Evolutionary conservation across 306 rosid genomes (phyloP), one percentile per base, ranked within the genome.

Genomic region (Quercus gilva): DNA sequence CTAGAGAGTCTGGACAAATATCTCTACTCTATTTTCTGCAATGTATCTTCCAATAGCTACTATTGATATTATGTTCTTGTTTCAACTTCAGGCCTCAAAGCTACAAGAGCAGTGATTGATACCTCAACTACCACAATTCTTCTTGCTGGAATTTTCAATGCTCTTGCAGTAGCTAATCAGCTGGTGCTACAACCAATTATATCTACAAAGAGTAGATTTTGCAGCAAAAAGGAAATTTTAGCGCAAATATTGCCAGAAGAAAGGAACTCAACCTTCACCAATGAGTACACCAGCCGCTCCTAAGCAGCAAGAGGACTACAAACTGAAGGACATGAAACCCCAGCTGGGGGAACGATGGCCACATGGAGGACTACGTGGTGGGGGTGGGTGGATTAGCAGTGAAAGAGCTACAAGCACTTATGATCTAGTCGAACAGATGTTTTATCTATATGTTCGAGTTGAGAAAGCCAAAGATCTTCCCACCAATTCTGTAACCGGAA

Each of bases 311-410:
- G 96, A 89, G 25, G 96, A 93, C 31, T 93, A 91, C 89, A 87
- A 88, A 73, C 19, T 91, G 76, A 93, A 91, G 83, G 92, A 93
- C 83, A 93, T 92, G 18, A 91, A 93, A 28, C 97, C 96, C 8
- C 84, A 78, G 76, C 94, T 93, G 0, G 97, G 96, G 53, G 97
- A 93, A 74, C 75, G 89, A n/a, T 91, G 97, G 97, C 96, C 97
- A 3, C 91, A 93, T 43, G 94, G 96, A 60, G 97, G 97, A 53
- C 74, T 89, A 70, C 90, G 91, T 0, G 91, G 97, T 0, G 92
- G 97, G 7, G 87, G 84, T 1, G 94, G 96, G 43, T 93, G 97
- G 96, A 80, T 93, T 12, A 91, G 85, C 79, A 86, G 83, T 10
- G 96, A 93, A n/a, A 84, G 96, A 75, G 92, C 91, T 4, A 89